These are phyloP conservation scores for Erodium chrysanthum DNA, from an alignment of 441 rosid species.

Conservation along the genomic window DNA sequence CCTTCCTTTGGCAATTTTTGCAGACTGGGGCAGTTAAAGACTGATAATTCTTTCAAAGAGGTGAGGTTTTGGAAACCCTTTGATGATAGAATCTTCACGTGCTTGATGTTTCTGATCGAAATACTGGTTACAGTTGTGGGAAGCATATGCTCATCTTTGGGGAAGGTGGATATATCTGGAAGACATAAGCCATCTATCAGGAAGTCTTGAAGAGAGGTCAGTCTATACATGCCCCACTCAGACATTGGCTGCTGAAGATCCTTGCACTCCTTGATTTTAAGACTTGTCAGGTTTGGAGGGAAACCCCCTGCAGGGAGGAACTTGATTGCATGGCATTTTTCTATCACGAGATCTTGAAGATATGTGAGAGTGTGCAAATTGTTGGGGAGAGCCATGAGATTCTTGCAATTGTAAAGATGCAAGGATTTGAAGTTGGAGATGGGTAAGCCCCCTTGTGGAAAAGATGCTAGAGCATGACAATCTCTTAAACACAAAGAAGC, in stretches of 20 bases:
- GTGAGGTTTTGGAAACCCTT: constrained; percentile 4
- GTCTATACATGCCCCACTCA: constrained; percentile 11
- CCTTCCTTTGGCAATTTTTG: not conserved
- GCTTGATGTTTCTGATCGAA: constrained; percentile 4
- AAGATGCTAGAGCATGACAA: constrained; percentile 2
- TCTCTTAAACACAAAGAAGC: constrained; percentile 5
- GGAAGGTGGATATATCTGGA: constrained; percentile 14
- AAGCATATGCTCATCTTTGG: constrained; percentile 4
- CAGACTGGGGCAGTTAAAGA: not conserved
- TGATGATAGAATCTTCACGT: not conserved
- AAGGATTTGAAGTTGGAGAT: constrained; percentile 7
- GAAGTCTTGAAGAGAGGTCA: constrained; percentile 4
- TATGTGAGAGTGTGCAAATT: constrained; percentile 8
- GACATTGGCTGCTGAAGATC: constrained; percentile 3
- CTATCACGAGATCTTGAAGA: constrained; percentile 21
- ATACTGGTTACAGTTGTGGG: not conserved
- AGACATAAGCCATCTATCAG: constrained; percentile 8
- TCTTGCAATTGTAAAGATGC: not conserved
- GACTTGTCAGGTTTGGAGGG: constrained; percentile 15
- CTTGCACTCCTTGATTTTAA: not conserved
- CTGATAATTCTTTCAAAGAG: constrained; percentile 1
- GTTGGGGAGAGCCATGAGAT: not conserved
- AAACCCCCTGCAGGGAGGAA: constrained; percentile 26
- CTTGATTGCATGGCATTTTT: constrained; percentile 18
- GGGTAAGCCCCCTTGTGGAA: not conserved